Conservation (phyloP, 768 basidiomycete species). For the Lentinus brumalis region DNA sequence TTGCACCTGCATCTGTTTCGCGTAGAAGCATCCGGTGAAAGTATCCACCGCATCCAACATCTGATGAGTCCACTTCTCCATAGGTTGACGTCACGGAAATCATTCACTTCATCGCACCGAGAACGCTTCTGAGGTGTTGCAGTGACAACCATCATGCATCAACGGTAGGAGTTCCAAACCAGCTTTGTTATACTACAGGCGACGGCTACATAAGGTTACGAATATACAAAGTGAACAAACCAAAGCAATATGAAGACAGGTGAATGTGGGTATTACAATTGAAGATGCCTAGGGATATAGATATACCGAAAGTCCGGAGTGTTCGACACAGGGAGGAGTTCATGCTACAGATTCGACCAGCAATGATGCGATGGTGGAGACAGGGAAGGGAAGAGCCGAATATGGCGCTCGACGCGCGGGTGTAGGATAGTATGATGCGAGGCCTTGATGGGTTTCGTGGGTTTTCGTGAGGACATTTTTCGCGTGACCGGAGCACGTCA, state of each 20-base stretch:
- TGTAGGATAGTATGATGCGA: conserved; percentile 9
- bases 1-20: too few relatives aligned
- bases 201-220: conserved; percentile 23
- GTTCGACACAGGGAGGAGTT: conserved; percentile 25
- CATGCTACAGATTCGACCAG: conserved; percentile 31
- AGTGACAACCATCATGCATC: too few relatives aligned
- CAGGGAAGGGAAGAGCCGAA: conserved; percentile 17
- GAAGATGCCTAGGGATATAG: conserved; percentile 23
- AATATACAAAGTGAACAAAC: conserved; percentile 22
- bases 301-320: conserved; percentile 25
- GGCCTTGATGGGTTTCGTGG: conserved; percentile 18
- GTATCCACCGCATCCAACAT: too few relatives aligned
- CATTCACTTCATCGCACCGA: background rate
- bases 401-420: conserved; percentile 16
- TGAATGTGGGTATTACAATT: conserved; percentile 27
- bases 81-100: background rate
- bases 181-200: conserved; percentile 29
- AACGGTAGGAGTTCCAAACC: conserved; percentile 20
- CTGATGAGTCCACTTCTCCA: too few relatives aligned
- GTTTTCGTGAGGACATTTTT: conserved; percentile 24
- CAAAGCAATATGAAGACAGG: conserved; percentile 19
- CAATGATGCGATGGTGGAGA: conserved; percentile 10
- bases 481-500: conserved; percentile 17
- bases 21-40: too few relatives aligned
- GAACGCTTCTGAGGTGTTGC: background rate